Conservation (phyloP, 371 early-diverging fungal genomes). For the Syncephalastrum sp. region DNA sequence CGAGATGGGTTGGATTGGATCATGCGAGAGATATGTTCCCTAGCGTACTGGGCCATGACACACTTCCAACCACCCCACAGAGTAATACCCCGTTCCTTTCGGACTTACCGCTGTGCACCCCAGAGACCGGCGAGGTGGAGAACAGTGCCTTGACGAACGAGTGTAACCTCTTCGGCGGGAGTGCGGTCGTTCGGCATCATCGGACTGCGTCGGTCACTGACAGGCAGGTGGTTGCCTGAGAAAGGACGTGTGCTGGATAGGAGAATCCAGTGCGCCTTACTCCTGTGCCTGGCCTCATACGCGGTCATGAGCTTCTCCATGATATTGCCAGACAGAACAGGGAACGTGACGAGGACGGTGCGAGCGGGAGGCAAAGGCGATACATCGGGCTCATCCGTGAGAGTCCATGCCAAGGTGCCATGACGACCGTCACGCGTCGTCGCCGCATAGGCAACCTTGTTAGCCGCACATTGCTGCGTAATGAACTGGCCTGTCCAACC, state of each 20-base stretch:
- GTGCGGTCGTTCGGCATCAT: conserved; percentile 32
- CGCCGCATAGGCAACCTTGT: conserved; percentile 31
- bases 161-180: conserved; percentile 29
- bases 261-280: conserved; percentile 34
- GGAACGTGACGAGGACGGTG: conserved; percentile 45
- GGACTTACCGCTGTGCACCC: conserved; percentile 39
- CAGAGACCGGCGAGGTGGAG: conserved; percentile 44
- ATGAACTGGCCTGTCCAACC: conserved; percentile 53
- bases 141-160: conserved; percentile 34
- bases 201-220: conserved; percentile 36
- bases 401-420: conserved; percentile 35
- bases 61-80: background rate
- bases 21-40: too few relatives aligned
- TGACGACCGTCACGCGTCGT: conserved; percentile 49
- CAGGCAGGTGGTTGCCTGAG: conserved; percentile 9
- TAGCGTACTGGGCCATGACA: too few relatives aligned
- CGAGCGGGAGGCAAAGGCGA: conserved; percentile 27
- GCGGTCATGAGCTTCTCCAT: conserved; percentile 29
- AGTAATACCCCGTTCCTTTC: background rate
- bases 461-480: conserved; percentile 16
- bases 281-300: conserved; percentile 25
- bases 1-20: too few relatives aligned
- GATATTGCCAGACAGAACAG: conserved; percentile 23
- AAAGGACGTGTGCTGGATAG: conserved; percentile 44
- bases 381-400: conserved; percentile 23